Evolutionary conservation across 441 rosid genomes (phyloP).

Genomic region (Gossypium gossypioides): DNA sequence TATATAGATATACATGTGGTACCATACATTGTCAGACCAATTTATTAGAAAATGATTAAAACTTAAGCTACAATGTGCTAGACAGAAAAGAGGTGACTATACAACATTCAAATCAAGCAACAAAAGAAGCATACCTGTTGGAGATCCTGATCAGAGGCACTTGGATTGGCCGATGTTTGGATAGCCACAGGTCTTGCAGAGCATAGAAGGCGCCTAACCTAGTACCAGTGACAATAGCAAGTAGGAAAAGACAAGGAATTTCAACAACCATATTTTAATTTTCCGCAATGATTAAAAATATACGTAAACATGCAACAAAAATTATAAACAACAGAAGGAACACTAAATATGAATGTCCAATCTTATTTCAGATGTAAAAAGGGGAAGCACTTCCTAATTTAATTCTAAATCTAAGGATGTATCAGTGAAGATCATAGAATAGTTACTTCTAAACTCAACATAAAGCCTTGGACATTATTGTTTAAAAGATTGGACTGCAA

Average conservation of each 20-base stretch:
- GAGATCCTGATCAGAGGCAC: slow-evolving; percentile 83
- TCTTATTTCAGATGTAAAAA: background rate
- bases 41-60: background rate
- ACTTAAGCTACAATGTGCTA: background rate
- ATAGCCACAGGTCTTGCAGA: slow-evolving; percentile 83
- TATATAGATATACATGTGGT: background rate
- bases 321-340: background rate
- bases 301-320: background rate
- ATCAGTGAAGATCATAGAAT: slow-evolving; percentile 3
- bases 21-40: background rate
- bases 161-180: slow-evolving; percentile 73
- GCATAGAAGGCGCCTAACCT: slow-evolving; percentile 91
- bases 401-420: background rate
- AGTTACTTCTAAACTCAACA: slow-evolving; percentile 1
- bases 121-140: slow-evolving; percentile 60
- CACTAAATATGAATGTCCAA: background rate
- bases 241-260: background rate
- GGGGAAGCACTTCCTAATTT: background rate
- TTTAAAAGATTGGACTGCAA: slow-evolving; percentile 3
- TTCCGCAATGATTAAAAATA: background rate
- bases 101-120: slow-evolving; percentile 9
- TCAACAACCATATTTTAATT: background rate
- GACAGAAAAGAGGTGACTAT: background rate
- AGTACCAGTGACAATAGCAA: slow-evolving; percentile 6
- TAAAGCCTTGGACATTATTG: slow-evolving; percentile 8